Percentiles rank a stretch among this genome's conserved stretches.
phyloP scores from a whole-genome alignment of 2,329 filamentous ascomycete species.

The Aspergillus bombycis region DNA sequence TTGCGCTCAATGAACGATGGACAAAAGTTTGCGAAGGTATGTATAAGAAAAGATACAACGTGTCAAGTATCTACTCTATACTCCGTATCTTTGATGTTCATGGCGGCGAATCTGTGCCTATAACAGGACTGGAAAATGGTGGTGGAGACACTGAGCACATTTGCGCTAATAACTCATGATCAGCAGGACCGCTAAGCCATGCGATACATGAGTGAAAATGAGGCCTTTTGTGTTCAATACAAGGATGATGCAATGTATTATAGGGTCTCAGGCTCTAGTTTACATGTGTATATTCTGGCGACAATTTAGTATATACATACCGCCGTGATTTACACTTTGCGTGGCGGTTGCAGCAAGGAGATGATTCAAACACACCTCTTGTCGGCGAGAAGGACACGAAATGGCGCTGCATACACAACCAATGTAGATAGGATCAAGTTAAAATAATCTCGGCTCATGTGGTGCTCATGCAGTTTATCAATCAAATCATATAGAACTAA shows the following conservation, averaged over 20 bases:
- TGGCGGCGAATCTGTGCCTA: background rate
- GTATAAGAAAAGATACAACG: background rate
- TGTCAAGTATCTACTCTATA: background rate
- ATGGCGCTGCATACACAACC: background rate
- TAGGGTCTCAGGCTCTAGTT: background rate
- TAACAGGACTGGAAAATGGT: background rate
- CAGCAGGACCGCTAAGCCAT: background rate
- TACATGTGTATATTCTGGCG: background rate
- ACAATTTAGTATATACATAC: background rate
- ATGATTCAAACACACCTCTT: background rate
- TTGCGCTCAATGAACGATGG: background rate
- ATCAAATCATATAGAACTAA: background rate
- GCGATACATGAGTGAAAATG: background rate
- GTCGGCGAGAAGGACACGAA: background rate
- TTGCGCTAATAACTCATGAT: background rate
- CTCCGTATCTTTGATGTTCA: background rate
- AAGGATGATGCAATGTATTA: background rate
- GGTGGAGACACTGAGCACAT: background rate
- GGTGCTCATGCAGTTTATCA: background rate
- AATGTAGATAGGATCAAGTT: background rate
- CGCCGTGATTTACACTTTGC: background rate
- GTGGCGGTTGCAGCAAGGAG: background rate
- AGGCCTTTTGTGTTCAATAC: background rate
- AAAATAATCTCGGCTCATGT: background rate
- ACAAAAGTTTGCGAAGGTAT: background rate